Base-by-base conservation (phyloP, 495 filamentous ascomycete species). In the Podospora appendiculata region DNA sequence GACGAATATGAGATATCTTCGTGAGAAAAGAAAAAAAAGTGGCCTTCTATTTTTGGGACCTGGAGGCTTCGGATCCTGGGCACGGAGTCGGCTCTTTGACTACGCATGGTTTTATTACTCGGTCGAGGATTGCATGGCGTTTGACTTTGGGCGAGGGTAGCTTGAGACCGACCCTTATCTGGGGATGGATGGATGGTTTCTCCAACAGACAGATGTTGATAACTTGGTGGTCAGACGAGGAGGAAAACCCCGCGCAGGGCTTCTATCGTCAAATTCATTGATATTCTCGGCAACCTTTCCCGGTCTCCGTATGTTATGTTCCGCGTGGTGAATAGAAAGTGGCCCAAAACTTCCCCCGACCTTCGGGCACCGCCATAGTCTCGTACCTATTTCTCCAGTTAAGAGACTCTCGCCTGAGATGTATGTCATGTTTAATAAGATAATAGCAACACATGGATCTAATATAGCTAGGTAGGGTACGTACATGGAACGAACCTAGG, bases 71-170 rank as follows among this genome's bases (percentile, higher is more conserved):
- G 34, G 34, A 47, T n/a, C 34, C 45, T 10, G 18, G 35, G 34
- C 8, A 10, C 18, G n/a, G 33, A 19, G 16, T 11, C 25, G 46
- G 34, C 14, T 42, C 16, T 48, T 48, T 46, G 32, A 34, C 34
- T 38, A 33, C 33, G 38, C 33, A 38, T 48, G 46, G 46, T 40
- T 39, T 39, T 48, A 8, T 33, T n/a, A 36, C 18, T 48, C 2
- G 33, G 34, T 47, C 45, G 13, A 47, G 45, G 45, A n/a, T 34
- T 47, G 19, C 46, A 48, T 39, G 46, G 46, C 46, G 46, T 48
- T 48, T 40, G 8, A 13, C 12, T 35, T 35, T 47, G 12, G 32
- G 6, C 45, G 13, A 47, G n/a, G 25, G 45, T 16, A 47, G 32
- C 45, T 47, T 47, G 11, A 47, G 45, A 47, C 11, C 1, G 41